Base-by-base conservation (phyloP, 2,329 filamentous ascomycete species). In the Ascochyta rabiei region DNA sequence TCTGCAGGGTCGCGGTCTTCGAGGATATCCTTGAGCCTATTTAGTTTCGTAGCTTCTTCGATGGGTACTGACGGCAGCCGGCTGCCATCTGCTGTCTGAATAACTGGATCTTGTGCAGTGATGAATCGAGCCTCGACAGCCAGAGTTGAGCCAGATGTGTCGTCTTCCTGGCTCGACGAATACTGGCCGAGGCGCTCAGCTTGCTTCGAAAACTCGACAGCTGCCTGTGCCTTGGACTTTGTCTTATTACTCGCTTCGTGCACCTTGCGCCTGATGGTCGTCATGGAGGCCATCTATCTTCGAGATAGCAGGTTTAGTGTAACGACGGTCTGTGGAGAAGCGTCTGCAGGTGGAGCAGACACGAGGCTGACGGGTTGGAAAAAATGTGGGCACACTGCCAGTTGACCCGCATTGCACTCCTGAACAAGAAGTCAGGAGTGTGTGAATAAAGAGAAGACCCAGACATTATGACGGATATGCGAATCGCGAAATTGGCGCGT, bases 41-140 rank as follows among this genome's bases (percentile, higher is more conserved):
- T 93, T 51, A 93, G 79, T 68, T 86, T 89, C 57, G 84, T 80
- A 1, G 89, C 89, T 75, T 93, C 89, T 28, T 83, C 79, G 4
- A 91, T 69, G 1, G 89, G 89, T 1, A 92, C 86, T 1, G 84
- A 83, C 0, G 89, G 89, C 6, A 92, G 72, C 34, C 88, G 79
- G 41, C 83, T 81, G 26, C 88, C 89, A 68, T 88, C 84, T 13
- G 82, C 81, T 1, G 88, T 91, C 48, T 87, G 78, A 40, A 93
- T 84, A 15, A 92, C 84, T 0, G 89, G 84, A 70, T 93, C 89
- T 43, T 88, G 84, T 0, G 87, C 83, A 0, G 89, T 93, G 47
- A 83, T 68, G 64, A 82, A 83, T 46, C 75, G 81, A 26, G 88
- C 88, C 67, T 87, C 80, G 43, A 87, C 77, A 1, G 87, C 87